Base-by-base conservation (phyloP, 768 basidiomycete genomes). In the Russula dissimulans region DNA sequence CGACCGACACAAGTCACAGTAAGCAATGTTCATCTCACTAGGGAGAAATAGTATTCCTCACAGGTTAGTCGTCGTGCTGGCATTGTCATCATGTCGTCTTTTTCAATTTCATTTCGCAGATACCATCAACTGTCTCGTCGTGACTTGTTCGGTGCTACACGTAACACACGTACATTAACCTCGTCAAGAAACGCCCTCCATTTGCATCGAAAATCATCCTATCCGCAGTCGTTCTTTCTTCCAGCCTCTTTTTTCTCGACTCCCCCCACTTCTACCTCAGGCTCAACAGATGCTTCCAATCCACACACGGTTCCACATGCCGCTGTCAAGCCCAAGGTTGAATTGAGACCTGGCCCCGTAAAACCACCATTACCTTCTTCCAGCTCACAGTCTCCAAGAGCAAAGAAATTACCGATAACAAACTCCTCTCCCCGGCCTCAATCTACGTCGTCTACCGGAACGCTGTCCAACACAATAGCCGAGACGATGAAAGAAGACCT, bases 271-370 rank as follows among this genome's bases (percentile, higher is more conserved):
- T 69, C 29, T 48, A 65, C 47, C 48, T 59, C 51, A 7, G 65
- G 22, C 41, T 56, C 58, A 49, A 57, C 44, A 67, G 67, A 45
- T 56, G 58, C 74, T 65, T 60, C 64, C 66, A 50, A 44, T 61
- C 38, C 54, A 56, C 41, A 66, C 68, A 44, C 67, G 72, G 55
- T 73, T 43, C 64, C 60, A 58, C 59, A 61, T 55, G 17, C 70
- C 5, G 43, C 66, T 56, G 67, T 70, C 6, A 78, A 75, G 58
- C 71, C 69, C 47, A 80, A 82, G 69, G 72, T 86, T 52, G 83
- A 86, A 60, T 74, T 87, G 15, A 79, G 82, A 26, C 87, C 87
- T 1, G 82, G 74, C 2, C 87, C 87, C 31, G 72, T 86, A 51
- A 83, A 81, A 60, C 74, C 73, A 0, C 67, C 71, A 47, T 57